These are phyloP conservation scores for Cyphellophora europaea DNA, from an alignment of 2,329 filamentous ascomycete species.

Conservation along the genomic window DNA sequence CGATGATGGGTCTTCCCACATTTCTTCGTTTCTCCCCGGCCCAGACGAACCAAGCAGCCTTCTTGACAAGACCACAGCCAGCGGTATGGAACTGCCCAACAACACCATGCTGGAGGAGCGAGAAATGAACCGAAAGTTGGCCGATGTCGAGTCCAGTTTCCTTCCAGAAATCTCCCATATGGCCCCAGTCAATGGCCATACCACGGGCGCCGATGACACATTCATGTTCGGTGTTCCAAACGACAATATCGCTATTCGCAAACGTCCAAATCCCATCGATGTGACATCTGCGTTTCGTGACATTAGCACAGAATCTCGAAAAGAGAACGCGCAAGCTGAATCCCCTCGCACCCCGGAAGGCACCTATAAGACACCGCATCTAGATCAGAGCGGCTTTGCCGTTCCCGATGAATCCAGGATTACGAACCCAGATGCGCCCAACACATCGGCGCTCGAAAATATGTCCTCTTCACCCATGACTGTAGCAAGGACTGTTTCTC, in stretches of 20 bases:
- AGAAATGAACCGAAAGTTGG: conserved; percentile 50
- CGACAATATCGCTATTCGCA: conserved; percentile 16
- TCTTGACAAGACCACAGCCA: conserved; percentile 12
- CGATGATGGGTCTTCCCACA: conserved; percentile 2
- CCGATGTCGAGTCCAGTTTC: conserved; percentile 57
- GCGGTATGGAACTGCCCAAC: conserved; percentile 6
- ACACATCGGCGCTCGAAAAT: conserved; percentile 31
- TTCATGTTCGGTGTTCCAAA: conserved; percentile 30
- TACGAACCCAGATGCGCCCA: conserved; percentile 18
- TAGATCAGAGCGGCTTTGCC: conserved; percentile 14
- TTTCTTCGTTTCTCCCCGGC: conserved; percentile 10
- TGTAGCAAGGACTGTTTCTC: conserved; percentile 29
- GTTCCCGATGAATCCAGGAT: conserved; percentile 12
- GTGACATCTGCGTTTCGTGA: conserved; percentile 6
- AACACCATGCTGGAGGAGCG: conserved; percentile 41
- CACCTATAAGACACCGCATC: conserved; percentile 21
- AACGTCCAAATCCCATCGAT: conserved; percentile 11
- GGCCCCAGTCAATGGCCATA: conserved; percentile 17
- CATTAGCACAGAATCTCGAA: conserved; percentile 6
- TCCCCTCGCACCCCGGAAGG: conserved; percentile 19
- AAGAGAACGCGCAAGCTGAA: conserved; percentile 5
- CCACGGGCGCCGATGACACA: conserved; percentile 32
- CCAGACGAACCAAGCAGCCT: conserved; percentile 16
- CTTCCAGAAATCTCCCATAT: conserved; percentile 44
- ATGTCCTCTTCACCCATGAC: conserved; percentile 36